Conservation (phyloP, 768 basidiomycete genomes). For the Hericium coralloides region DNA sequence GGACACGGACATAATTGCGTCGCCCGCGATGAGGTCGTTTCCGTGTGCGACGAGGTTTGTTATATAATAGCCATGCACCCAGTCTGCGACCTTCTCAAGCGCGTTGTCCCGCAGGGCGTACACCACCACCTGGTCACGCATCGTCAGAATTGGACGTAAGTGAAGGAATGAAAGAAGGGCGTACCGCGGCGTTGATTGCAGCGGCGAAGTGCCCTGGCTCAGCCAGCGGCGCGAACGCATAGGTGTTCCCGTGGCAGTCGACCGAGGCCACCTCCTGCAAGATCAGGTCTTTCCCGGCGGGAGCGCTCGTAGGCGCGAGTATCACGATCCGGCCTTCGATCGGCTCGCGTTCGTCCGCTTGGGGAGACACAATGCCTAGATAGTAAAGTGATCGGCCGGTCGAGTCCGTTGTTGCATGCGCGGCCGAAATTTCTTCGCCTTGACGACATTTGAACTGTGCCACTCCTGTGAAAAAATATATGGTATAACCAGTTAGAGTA, state of each 20-base stretch:
- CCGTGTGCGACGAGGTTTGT: conserved; percentile 51
- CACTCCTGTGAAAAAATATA: conserved; percentile 25
- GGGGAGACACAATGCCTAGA: conserved; percentile 30
- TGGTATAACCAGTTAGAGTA: background rate
- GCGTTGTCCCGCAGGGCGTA: conserved; percentile 40
- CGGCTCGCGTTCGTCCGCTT: conserved; percentile 22
- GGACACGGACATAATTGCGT: conserved; percentile 74
- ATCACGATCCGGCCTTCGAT: conserved; percentile 54
- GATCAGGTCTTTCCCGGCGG: conserved; percentile 15
- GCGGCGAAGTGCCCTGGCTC: conserved; percentile 41
- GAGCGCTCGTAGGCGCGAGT: conserved; percentile 28
- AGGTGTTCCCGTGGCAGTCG: conserved; percentile 58
- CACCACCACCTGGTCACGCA: conserved; percentile 15
- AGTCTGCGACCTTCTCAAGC: conserved; percentile 41
- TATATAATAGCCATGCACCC: conserved; percentile 81
- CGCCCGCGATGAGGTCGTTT: conserved; percentile 59
- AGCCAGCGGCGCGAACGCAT: conserved; percentile 41
- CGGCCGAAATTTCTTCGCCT: conserved; percentile 58
- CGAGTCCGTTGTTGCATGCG: conserved; percentile 77
- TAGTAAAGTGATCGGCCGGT: conserved; percentile 44
- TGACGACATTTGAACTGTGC: conserved; percentile 37
- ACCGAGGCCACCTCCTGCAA: conserved; percentile 31
- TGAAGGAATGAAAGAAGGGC: conserved; percentile 17
- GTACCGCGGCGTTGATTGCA: conserved; percentile 69
- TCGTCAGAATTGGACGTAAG: background rate